Base-by-base conservation (phyloP, 1,284 basidiomycete genomes). In the Exsudoporus floridanus region DNA sequence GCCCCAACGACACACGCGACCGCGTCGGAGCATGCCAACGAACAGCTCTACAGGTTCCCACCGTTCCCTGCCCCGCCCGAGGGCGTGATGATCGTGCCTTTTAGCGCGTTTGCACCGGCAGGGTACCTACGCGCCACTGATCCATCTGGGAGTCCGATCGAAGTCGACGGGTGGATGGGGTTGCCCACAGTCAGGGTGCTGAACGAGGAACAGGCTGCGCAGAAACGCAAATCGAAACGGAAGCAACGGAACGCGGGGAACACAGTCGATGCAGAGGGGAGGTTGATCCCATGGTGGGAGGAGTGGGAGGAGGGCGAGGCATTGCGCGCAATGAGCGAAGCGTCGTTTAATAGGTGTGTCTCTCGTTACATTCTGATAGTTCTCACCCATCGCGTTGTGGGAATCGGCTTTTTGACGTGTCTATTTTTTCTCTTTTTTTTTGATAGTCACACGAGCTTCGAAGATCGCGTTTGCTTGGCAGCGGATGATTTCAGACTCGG, bases 301-400 rank as follows among this genome's bases (percentile, higher is more conserved):
- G 72, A 76, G 38, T 82, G 81, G 80, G 76, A 72, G 31, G 70
- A 72, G 23, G 66, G 64, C 37, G 80, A 81, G 63, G 55, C 57
- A 10, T 30, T 60, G 45, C 63, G 75, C 14, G 50, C 41, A 2
- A 60, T 43, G 58, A 66, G 64, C 52, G 33, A 39, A 6, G 58
- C 60, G 9, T 53, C 56, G 18, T 64, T 70, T 43, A 65, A 76
- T 52, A 63, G 60, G 79, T 81, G 42, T 16, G 25, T 21, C 7
- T 13, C 12, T 16, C 8, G 14, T 41, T 13, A 13, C 12, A 7
- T 21, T 21, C 7, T 28, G 5, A 1, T 4, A 2, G 10, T 7
- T 28, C 16, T 3, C 14, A 2, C 19, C 18, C 10, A 28, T 36
- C n/a, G 21, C 12, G 27, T 36, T 19, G 23, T 23, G 23, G 23